Evolutionary conservation across 176 grass and related monocot genomes (phyloP), one percentile per base, ranked within the genome.

Genomic region (Tuctoria greenei): DNA sequence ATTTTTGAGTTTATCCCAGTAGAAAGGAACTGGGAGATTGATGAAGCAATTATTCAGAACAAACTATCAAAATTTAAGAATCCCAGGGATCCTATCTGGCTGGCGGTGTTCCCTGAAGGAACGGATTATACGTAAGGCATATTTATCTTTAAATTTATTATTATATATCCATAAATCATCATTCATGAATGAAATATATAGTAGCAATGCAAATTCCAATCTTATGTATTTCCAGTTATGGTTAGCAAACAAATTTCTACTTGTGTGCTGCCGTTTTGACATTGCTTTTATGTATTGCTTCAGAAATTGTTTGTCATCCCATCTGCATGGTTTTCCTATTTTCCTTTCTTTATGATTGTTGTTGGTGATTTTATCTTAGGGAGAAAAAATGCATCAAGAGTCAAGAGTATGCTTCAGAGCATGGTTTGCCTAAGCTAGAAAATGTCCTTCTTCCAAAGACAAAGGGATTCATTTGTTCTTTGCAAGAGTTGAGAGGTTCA

Each of bases 1-100:
- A 82, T 93, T 79, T 85, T 97, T 63, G 94, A 97, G 84, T 97
- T 97, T 85, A 87, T 97, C 35, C 90, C 91, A 13, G 94, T 97
- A 25, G 91, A 97, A 64, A 78, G 94, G 60, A 93, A 91, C 66
- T 97, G 94, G 94, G 94, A 97, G 76, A 78, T 97, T 78, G 94
- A 97, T 85, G 94, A 87, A 88, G 50, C 75, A 67, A 85, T 89
- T 67, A 93, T 97, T 50, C 56, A 62, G 74, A 85, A 74, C 63
- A 86, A 60, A 58, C 84, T 97, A 50, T 88, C 86, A 44, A 87
- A 69, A 80, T 91, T 93, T 85, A 85, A 76, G 71, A 69, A 93
- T 45, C 83, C 44, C 38, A 79, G 55, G n/a, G 90, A 93, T 85
- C 81, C 94, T 71, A 85, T 97, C 62, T 97, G 94, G 94, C 78